Percentiles rank a stretch among this genome's conserved stretches.
phyloP scores from a whole-genome alignment of 495 filamentous ascomycete genomes.

The Clavariopsis aquatica region DNA sequence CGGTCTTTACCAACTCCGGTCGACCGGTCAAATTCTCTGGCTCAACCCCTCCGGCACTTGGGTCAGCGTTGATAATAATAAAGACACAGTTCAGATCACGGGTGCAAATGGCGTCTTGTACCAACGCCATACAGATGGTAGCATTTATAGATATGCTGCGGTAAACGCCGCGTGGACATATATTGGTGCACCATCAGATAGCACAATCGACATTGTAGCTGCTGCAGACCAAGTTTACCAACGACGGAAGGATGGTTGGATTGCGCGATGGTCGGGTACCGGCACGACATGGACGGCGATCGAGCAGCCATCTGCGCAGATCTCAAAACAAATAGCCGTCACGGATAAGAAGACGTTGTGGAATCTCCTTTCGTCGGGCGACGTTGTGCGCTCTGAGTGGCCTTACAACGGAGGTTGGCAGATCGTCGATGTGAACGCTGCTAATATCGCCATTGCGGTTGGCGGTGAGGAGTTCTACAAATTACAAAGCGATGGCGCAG shows the following conservation, averaged over 20 bases:
- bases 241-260: conserved; percentile 32
- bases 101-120: conserved; percentile 25
- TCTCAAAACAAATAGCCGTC: conserved; percentile 29
- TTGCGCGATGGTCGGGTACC: conserved; percentile 31
- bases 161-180: conserved; percentile 13
- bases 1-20: conserved; percentile 32
- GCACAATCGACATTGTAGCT: conserved; percentile 29
- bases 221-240: conserved; percentile 27
- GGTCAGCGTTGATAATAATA: conserved; percentile 25
- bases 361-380: conserved; percentile 20
- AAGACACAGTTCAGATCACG: conserved; percentile 29
- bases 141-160: conserved; percentile 20
- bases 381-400: conserved; percentile 29
- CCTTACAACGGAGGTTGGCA: conserved; percentile 24
- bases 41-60: conserved; percentile 18
- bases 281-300: conserved; percentile 28
- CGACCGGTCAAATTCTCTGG: conserved; percentile 21
- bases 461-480: conserved; percentile 36
- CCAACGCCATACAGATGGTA: conserved; percentile 29
- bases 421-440: conserved; percentile 21
- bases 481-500: conserved; percentile 21
- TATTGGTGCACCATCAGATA: conserved; percentile 21
- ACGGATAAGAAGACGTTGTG: conserved; percentile 27
- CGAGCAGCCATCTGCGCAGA: conserved; percentile 16
- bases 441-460: conserved; percentile 26